Conservation (phyloP, 345 rosid genomes). For the Citrus hindsii region DNA sequence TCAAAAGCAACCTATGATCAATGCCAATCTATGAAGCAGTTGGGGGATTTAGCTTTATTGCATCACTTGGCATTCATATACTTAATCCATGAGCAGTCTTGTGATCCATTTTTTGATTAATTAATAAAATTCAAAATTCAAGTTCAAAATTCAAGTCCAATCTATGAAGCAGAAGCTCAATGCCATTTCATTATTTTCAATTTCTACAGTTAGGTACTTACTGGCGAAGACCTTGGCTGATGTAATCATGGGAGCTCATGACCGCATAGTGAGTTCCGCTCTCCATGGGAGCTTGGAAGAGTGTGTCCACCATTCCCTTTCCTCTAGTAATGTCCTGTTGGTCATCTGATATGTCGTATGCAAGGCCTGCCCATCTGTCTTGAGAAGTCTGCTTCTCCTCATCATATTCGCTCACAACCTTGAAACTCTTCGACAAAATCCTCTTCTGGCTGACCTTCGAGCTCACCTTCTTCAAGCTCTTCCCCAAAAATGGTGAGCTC, state of each 20-base stretch:
- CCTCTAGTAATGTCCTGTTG: constrained; percentile 57
- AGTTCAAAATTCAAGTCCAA: not conserved
- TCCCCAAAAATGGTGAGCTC: constrained; percentile 26
- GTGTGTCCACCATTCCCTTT: constrained; percentile 48
- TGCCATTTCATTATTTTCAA: not conserved
- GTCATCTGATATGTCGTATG: constrained; percentile 38
- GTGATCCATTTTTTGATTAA: no score
- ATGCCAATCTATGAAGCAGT: not conserved
- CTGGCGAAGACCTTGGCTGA: constrained; percentile 48
- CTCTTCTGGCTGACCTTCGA: constrained; percentile 11
- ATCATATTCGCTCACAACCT: constrained; percentile 29
- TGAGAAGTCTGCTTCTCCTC: constrained; percentile 41
- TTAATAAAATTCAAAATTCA: no score
- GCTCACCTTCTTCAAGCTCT: constrained; percentile 22
- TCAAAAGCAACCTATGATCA: not conserved
- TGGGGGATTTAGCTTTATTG: no score
- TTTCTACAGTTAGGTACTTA: constrained; percentile 13
- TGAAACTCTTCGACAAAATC: constrained; percentile 4
- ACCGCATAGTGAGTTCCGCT: constrained; percentile 48
- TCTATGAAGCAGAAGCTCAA: not conserved
- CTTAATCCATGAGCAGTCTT: no score
- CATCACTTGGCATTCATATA: no score
- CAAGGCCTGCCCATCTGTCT: constrained; percentile 48
- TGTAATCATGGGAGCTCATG: constrained; percentile 44
- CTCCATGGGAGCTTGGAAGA: constrained; percentile 55